Base-by-base conservation (phyloP, 768 basidiomycete species). In the Tulasnella sp. region DNA sequence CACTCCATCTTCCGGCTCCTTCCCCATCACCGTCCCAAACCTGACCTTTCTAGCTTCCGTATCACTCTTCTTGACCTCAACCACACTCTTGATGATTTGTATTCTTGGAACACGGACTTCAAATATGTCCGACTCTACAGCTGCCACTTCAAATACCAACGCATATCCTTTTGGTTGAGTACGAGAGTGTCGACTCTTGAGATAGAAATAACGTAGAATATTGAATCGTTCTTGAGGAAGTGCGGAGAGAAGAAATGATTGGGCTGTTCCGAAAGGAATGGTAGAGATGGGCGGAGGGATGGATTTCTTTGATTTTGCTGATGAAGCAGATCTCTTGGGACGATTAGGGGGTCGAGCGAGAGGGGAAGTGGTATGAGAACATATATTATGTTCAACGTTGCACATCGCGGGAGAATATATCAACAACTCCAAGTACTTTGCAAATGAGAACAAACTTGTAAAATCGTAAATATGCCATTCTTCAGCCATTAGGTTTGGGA, bases 51-150 rank as follows among this genome's bases (percentile, higher is more conserved):
- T 16, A 44, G 7, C 39, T 43, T n/a, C n/a, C n/a, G n/a, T n/a
- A n/a, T n/a, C n/a, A n/a, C n/a, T n/a, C n/a, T n/a, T 63, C 59
- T 15, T 32, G 25, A 41, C 55, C 54, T 29, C 55, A 55, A 25
- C 61, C 56, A 43, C 54, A 62, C 20, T 45, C 6, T 56, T 54
- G 12, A 65, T 61, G 28, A 82, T 73, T 60, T 83, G 80, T 47
- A 82, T 58, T 39, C 75, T 60, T 3, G 82, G 82, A 1, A 78
- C 70, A 3, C 70, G 68, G 5, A 83, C 59, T 57, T 85, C 79
- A 57, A 74, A 82, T 5, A 83, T 64, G 55, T 80, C 75, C 8
- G 74, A 70, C 7, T 76, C 62, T 1, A 57, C 41, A 8, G 63
- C 54, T 0, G 72, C 69, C 3, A 77, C 56, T 0, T 71, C 60